Base-by-base conservation (phyloP, 495 filamentous ascomycete species). In the Cercophora newfieldiana region DNA sequence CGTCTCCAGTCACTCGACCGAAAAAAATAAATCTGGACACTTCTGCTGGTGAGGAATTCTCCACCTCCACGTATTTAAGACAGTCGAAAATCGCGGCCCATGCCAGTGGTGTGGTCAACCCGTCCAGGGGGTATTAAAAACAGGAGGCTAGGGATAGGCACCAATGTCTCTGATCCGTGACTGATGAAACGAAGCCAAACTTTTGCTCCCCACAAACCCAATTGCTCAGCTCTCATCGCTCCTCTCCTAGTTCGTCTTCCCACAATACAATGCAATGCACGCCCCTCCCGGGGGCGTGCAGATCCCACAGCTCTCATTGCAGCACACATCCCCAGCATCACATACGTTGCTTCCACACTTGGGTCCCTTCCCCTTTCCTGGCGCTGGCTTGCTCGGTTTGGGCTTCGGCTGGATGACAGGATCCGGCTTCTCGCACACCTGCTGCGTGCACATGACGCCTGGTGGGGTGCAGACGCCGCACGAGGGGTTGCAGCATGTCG, bases 251-350 rank as follows among this genome's bases (percentile, higher is more conserved):
- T 4, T 7, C 12, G 33, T 22, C 29, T 60, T 25, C 21, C 19
- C 31, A 50, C 72, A 74, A 18, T 68, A 22, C 66, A 72, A 51
- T 64, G 57, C 49, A 16, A 68, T 74, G 61, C 70, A 72, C 2
- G 50, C 51, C 1, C 58, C 57, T 3, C 65, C 68, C 2, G 66
- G 63, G 25, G 64, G 37, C 8, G 64, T 62, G 54, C 72, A 74
- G 50, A 65, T 66, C 7, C 68, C 68, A 37, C 72, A 74, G 59
- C 66, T 70, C 18, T 50, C n/a, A 51, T 74, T 74, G 60, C 72
- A 74, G 65, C 72, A 74, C 14, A 59, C 57, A 12, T 57, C 37
- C 0, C 70, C 72, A 30, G 31, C 6, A 18, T 63, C 30, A 54
- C 72, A 72, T 14, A 62, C 24, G 0, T 14, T 61, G 16, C 50